Base-by-base conservation (phyloP, 495 filamentous ascomycete species). In the Penicillium mononematosum region DNA sequence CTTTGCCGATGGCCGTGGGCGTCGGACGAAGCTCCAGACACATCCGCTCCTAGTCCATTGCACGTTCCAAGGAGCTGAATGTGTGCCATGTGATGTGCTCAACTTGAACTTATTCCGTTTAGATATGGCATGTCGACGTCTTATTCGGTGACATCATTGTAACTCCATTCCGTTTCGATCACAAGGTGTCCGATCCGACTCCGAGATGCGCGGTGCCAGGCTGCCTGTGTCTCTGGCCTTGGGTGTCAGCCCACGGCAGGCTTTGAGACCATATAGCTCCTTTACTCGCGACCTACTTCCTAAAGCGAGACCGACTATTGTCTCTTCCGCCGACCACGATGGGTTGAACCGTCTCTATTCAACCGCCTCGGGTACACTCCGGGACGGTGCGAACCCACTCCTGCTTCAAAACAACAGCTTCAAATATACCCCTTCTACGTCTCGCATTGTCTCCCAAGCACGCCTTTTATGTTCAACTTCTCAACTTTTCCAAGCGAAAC, bases 191-290 rank as follows among this genome's bases (percentile, higher is more conserved):
- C 49, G 53, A 56, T 53, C 49, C 47, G 61, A 45, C 45, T 64
- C 58, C 64, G 69, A 69, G 59, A 78, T 77, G 75, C 75, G 75
- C 75, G 70, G 74, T 63, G 62, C 71, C 61, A 68, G 71, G 61
- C 54, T 73, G 32, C 69, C 71, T 49, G 67, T 67, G 36, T 63
- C 75, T 64, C 70, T 74, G 68, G 62, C 66, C 51, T 60, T 66
- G 63, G 73, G 72, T 51, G 57, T 62, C 52, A 61, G 58, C 60
- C 45, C 68, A 55, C 67, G 64, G 53, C 69, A 62, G 49, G 45
- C 53, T 43, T 49, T 58, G 51, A 66, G 59, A 31, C 38, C 59
- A 38, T 59, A 62, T 38, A 59, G 61, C 32, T 58, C 55, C 17
- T 45, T 69, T 14, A 20, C 70, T 20, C 56, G 39, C 17, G 58